phyloP scores from a whole-genome alignment of 257 asterid genomes.

The Solanum chilense region DNA sequence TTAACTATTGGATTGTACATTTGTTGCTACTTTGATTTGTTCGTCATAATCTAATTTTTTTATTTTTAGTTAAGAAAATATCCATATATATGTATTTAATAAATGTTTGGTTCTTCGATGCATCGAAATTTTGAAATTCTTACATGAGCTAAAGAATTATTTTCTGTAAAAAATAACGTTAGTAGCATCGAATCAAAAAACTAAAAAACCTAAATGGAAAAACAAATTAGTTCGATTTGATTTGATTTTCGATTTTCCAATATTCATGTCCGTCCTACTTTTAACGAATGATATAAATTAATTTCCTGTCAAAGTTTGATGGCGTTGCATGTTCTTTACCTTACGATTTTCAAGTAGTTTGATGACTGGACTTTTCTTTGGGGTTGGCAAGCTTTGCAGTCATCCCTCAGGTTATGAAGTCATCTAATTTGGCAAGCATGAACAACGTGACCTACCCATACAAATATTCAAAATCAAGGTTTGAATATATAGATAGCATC shows the following conservation, averaged over 20 bases:
- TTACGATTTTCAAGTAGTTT: neutral
- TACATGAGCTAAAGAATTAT: neutral
- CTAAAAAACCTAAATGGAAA: no score
- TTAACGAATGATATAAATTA: no score
- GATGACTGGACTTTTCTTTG: neutral
- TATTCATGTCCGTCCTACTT: no score
- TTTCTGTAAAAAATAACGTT: no score
- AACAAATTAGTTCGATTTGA: no score
- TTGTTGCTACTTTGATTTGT: neutral
- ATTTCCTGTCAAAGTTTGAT: neutral
- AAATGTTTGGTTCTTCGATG: neutral
- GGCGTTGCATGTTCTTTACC: neutral
- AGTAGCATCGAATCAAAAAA: rapidly evolving
- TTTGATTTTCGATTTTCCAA: rapidly evolving
- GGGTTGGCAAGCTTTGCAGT: neutral
- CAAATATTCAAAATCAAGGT: neutral
- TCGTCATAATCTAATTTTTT: neutral
- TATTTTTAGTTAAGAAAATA: neutral
- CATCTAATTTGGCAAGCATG: neutral
- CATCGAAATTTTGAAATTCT: neutral
- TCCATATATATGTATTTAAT: neutral
- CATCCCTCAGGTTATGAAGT: neutral
- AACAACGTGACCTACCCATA: neutral
- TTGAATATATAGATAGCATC: no score
- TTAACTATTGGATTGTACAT: neutral